Percentiles rank a stretch among this genome's conserved stretches.
Conservation (phyloP, 768 basidiomycete genomes). For the Mycena floridula region DNA sequence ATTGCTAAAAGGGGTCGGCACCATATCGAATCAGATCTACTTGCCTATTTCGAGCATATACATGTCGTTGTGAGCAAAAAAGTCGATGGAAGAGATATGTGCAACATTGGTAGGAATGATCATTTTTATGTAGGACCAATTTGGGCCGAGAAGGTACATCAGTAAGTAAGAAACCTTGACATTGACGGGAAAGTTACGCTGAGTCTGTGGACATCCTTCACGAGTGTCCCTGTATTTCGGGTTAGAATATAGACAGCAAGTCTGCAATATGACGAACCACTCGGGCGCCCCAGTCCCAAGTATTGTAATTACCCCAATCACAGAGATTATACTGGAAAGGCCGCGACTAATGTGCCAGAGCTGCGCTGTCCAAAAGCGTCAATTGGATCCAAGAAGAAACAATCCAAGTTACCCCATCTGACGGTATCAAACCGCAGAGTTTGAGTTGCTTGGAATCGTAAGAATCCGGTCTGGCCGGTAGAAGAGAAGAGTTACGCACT, state of each 20-base stretch:
- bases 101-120: constrained; percentile 38
- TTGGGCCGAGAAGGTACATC: constrained; percentile 24
- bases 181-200: no score
- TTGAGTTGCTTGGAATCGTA: constrained; percentile 53
- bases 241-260: no score
- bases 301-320: constrained; percentile 48
- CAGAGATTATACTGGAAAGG: constrained; percentile 47
- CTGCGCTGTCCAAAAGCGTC: constrained; percentile 28
- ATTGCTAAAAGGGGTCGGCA: no score
- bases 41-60: constrained; percentile 48
- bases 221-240: constrained; percentile 49
- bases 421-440: constrained; percentile 51
- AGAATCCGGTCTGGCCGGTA: no score
- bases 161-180: no score
- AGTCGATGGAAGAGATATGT: constrained; percentile 36
- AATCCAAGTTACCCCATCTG: constrained; percentile 45
- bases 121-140: constrained; percentile 43
- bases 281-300: constrained; percentile 54
- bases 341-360: constrained; percentile 34
- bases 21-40: no score
- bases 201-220: constrained; percentile 48
- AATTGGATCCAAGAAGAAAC: neutral
- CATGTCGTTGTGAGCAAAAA: constrained; percentile 51
- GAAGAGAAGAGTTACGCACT: no score
- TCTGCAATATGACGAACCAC: constrained; percentile 30